phyloP scores from a whole-genome alignment of 177 flowering plant species.

The Telopea speciosissima region DNA sequence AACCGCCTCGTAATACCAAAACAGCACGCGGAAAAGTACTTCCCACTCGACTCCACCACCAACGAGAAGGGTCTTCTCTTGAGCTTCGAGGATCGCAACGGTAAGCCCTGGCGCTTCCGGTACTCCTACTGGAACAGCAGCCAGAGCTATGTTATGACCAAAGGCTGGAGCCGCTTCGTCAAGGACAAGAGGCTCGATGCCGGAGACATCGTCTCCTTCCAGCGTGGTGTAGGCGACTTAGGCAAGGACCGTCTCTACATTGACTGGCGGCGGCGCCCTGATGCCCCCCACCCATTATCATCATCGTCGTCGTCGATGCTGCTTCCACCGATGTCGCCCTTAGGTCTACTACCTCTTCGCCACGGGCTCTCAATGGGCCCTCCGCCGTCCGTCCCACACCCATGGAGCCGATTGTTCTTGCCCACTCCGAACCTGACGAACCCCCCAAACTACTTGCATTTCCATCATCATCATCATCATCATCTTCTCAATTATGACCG shows the following conservation, averaged over 20 bases:
- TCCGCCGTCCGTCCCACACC: constrained; percentile 17
- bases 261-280: constrained; percentile 76
- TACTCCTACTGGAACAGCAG: constrained; percentile 98
- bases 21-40: constrained; percentile 91
- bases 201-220: constrained; percentile 82
- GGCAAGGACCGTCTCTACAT: constrained; percentile 58
- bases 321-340: not conserved
- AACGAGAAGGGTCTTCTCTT: constrained; percentile 73
- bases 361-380: constrained; percentile 17
- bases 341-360: constrained; percentile 5
- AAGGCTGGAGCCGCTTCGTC: constrained; percentile 96
- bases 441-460: constrained; percentile 4
- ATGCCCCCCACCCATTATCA: constrained; percentile 21
- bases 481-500: constrained; percentile 10
- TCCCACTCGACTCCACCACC: constrained; percentile 66
- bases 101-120: constrained; percentile 87
- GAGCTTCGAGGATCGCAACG: constrained; percentile 76
- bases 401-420: constrained; percentile 38
- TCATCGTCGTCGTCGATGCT: no score
- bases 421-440: constrained; percentile 3
- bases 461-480: not conserved
- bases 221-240: constrained; percentile 51
- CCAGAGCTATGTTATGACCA: constrained; percentile 98
- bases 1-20: constrained; percentile 92
- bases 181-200: constrained; percentile 94